Conservation (phyloP, 73 alveolate genomes). For the Paraurostyla sp. region DNA sequence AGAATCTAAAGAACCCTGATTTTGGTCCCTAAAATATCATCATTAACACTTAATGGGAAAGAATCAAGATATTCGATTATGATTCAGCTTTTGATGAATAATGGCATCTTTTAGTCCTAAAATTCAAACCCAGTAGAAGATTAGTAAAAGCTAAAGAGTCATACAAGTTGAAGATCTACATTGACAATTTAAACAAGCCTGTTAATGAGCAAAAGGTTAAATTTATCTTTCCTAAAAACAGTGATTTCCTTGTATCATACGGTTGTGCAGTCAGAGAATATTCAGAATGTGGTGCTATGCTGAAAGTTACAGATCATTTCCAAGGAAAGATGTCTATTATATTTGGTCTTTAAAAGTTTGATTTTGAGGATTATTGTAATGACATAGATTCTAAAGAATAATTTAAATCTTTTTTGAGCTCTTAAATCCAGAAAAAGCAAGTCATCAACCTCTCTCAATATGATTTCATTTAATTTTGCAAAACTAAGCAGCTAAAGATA, state of each 20-base stretch:
- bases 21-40: neutral
- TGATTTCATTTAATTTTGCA: neutral
- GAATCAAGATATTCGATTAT: constrained; percentile 3
- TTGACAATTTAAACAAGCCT: neutral
- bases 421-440: neutral
- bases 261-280: neutral
- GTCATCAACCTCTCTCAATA: neutral
- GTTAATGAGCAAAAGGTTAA: neutral
- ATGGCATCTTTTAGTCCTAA: neutral
- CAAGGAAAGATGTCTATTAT: neutral
- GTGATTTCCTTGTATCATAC: neutral
- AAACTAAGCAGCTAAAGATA: neutral
- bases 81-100: neutral
- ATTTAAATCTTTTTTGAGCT: neutral
- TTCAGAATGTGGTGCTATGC: neutral
- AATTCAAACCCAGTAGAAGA: neutral
- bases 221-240: neutral
- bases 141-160: neutral
- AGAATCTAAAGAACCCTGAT: neutral
- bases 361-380: neutral
- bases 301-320: neutral
- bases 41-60: too few species aligned
- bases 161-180: neutral
- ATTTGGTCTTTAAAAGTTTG: neutral
- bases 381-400: neutral